Percentiles rank a stretch among this genome's conserved stretches.
Conservation (phyloP, 257 asterid genomes). For the Solanum sitiens region DNA sequence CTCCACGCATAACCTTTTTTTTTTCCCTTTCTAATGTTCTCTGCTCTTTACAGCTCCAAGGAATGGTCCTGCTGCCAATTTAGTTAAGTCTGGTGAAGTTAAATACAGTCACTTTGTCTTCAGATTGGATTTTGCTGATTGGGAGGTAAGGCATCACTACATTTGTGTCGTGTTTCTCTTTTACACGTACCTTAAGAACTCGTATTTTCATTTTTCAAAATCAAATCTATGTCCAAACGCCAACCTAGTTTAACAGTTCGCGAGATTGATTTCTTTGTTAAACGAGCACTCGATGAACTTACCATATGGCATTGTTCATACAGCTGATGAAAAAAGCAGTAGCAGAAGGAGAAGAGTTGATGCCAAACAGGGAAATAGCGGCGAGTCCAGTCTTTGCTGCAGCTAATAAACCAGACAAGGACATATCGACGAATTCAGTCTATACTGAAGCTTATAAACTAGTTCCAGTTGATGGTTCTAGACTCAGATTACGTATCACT, state of each 20-base stretch:
- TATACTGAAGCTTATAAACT: background rate
- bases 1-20: background rate
- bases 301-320: background rate
- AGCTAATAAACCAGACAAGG: background rate
- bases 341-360: conserved; percentile 32
- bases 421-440: background rate
- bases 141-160: conserved; percentile 28
- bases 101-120: conserved; percentile 29
- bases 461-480: background rate
- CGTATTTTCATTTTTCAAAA: background rate
- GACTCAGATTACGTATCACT: background rate
- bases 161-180: background rate
- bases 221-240: background rate
- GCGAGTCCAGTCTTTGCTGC: background rate
- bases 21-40: background rate
- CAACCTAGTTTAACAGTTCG: background rate
- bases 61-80: conserved; percentile 30
- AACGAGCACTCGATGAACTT: background rate
- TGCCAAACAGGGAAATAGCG: conserved; percentile 22
- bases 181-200: background rate
- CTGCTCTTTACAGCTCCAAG: conserved; percentile 24
- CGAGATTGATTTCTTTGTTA: background rate
- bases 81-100: conserved; percentile 24
- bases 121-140: conserved; percentile 45
- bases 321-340: conserved; percentile 28